Base-by-base conservation (phyloP, 169 alveolate genomes). In the Eimeria sp. region DNA sequence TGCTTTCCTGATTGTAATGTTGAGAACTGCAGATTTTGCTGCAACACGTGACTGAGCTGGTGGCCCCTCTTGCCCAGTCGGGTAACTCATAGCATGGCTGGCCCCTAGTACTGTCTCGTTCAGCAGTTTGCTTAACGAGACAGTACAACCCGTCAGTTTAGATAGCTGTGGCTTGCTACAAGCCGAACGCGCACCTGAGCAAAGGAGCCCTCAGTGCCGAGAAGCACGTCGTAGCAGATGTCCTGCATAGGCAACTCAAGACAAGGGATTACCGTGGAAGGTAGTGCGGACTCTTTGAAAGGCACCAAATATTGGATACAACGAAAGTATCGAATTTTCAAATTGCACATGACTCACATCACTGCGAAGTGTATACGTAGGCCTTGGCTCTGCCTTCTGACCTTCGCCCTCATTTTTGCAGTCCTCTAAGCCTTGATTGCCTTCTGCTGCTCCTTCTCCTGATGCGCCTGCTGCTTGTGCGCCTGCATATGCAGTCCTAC, bases 191-290 rank as follows among this genome's bases (percentile, higher is more conserved):
- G 27, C 58, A 93, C 96, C 96, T 93, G 93, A 4, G 96, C 93
- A 49, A 93, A 93, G 51, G 93, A 54, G 88, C 88, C 89, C 86
- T 93, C 96, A 4, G 96, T 78, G 65, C 96, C 96, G 5, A 93
- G 75, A n/a, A 58, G 63, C 84, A 93, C 96, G 16, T 92, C 95
- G 78, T 78, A 93, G 65, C 89, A 80, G 49, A 82, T 65, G n/a
- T 83, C 93, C 83, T 51, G 67, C 34, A 84, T 40, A 58, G 30
- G 51, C 40, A 30, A 22, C 47, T 4, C 45, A 45, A 25, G 47
- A 43, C 63, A 16, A 49, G 22, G 4, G 22, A 70, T 70, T 7
- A 6, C 25, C 10, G 1, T 10, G 49, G 40, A 65, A 25, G 11
- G n/a, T 65, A 1, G 0, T 7, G 7, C 6, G 40, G 34, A 25